Conservation (phyloP, 495 filamentous ascomycete species). For the Xylaria venustula region DNA sequence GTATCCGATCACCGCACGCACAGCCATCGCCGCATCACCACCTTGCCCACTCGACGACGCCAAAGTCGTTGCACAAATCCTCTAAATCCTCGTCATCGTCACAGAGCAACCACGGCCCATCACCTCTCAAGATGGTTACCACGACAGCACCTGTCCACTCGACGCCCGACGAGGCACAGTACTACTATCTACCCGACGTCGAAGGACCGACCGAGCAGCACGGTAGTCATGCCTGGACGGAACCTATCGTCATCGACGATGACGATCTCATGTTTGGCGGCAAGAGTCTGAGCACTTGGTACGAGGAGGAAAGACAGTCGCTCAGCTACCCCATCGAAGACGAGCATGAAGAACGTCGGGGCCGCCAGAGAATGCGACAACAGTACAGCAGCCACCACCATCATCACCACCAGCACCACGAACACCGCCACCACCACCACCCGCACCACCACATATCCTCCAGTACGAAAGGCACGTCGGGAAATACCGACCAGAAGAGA, state of each 20-base stretch:
- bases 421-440: conserved; percentile 25
- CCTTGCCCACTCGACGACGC: conserved; percentile 3
- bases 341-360: conserved; percentile 34
- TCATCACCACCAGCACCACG: conserved; percentile 23
- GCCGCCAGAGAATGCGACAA: conserved; percentile 39
- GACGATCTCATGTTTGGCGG: conserved; percentile 57
- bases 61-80: conserved; percentile 16
- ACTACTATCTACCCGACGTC: conserved; percentile 41
- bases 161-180: conserved; percentile 22
- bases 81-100: conserved; percentile 13
- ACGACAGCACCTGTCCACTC: conserved; percentile 22
- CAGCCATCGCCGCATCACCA: conserved; percentile 6
- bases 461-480: conserved; percentile 9
- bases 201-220: conserved; percentile 36
- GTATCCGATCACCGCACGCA: conserved; percentile 19
- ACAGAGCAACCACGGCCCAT: conserved; percentile 19
- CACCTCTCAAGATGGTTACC: conserved; percentile 35
- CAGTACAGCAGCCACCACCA: conserved; percentile 21
- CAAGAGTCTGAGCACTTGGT: conserved; percentile 54
- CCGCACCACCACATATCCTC: conserved; percentile 22
- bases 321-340: conserved; percentile 40
- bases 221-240: conserved; percentile 44
- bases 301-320: conserved; percentile 51
- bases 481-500: conserved; percentile 21
- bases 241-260: conserved; percentile 55